Evolutionary conservation across 2,329 filamentous ascomycete genomes (phyloP), one percentile per base, ranked within the genome.

Genomic region (Pseudogymnoascus sp.): DNA sequence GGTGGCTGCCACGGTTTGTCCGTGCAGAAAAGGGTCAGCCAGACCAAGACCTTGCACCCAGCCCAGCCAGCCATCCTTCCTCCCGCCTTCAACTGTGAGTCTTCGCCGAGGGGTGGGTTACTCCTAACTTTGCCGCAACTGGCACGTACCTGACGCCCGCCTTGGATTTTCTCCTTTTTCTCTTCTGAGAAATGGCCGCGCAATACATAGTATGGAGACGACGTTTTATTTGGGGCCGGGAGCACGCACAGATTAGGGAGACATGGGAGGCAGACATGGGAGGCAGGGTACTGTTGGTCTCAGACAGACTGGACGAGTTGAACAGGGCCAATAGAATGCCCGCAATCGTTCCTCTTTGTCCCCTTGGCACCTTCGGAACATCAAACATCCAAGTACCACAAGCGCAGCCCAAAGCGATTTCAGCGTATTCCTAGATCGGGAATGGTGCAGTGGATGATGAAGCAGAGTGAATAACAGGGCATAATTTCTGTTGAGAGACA

Each of bases 1-100:
- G 45, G 45, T 51, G 45, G 45, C 45, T 51, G 45, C 45, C 45
- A 51, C 45, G 45, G 45, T 51, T 51, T 51, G 45, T 51, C 45
- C 23, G 45, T 51, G 45, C 45, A 31, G 45, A 54, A 21, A 42
- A 23, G 40, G 40, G 45, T 54, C 45, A 54, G 45, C 45, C 29
- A 31, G 29, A 31, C 23, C 23, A 51, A 51, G 45, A n/a, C 45
- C 42, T 47, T 47, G 21, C 6, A 2, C 29, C 21, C 23, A n/a
- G 45, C 45, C 45, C 45, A 51, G 45, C 21, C 23, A 23, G 29
- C 29, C 29, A 29, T 29, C n/a, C 26, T n/a, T n/a, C 21, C 12
- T n/a, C 21, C 12, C 12, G 45, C 4, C 14, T 16, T n/a, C 45
- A 51, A 26, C 16, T 23, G 12, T 29, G 23, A 29, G 45, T 26